Percentiles rank a stretch among this genome's conserved stretches.
Evolutionary conservation across 768 basidiomycete species (phyloP).

Genomic region (Hericium rajendrae): DNA sequence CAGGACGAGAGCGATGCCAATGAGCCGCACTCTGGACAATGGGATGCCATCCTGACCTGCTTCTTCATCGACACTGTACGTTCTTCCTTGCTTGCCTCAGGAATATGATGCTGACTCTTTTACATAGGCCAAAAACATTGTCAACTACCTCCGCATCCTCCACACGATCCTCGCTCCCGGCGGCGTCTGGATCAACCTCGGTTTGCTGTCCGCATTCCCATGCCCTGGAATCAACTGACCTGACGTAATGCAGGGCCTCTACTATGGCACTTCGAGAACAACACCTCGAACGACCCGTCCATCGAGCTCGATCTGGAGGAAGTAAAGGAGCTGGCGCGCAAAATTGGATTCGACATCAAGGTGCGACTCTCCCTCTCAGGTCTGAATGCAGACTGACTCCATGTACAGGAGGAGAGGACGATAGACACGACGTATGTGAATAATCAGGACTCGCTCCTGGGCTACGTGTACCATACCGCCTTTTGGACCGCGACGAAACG

Average conservation of each 20-base stretch:
- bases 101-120: background rate
- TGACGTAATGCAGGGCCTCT: conserved; percentile 52
- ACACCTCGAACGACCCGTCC: conserved; percentile 65
- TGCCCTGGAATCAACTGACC: background rate
- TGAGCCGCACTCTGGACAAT: conserved; percentile 66
- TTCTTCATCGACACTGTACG: conserved; percentile 95
- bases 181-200: conserved; percentile 89
- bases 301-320: conserved; percentile 89
- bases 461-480: conserved; percentile 73
- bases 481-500: conserved; percentile 72
- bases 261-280: conserved; percentile 97
- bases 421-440: conserved; percentile 84
- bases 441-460: conserved; percentile 71
- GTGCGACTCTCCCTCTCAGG: conserved; percentile 34
- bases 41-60: conserved; percentile 88
- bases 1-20: conserved; percentile 32
- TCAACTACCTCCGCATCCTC: conserved; percentile 84
- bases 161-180: conserved; percentile 74
- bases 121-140: conserved; percentile 76
- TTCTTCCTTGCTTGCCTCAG: background rate
- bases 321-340: conserved; percentile 61
- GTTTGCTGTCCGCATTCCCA: conserved; percentile 23
- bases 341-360: conserved; percentile 74
- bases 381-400: background rate
- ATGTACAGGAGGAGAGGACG: conserved; percentile 60